A percentile compares a stretch with the other conserved stretches of the same genome.
phyloP scores from a whole-genome alignment of 495 filamentous ascomycete genomes.

The Darksidea phi region DNA sequence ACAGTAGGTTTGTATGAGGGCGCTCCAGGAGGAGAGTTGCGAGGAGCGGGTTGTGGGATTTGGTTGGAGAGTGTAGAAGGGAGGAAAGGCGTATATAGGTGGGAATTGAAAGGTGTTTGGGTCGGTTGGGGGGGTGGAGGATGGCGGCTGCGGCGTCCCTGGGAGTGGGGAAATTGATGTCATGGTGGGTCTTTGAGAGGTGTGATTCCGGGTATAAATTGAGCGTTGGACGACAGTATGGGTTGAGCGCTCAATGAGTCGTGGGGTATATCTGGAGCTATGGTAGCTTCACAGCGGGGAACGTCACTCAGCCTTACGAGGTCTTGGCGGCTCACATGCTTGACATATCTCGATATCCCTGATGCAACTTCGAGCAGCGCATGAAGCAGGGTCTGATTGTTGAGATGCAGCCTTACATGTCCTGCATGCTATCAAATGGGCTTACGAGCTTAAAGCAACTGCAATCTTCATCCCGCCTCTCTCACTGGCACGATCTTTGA shows the following conservation, averaged over 20 bases:
- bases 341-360: too few relatives aligned
- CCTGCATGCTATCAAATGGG: neutral
- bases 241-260: neutral
- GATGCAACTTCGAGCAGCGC: too few relatives aligned
- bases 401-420: neutral
- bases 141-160: neutral
- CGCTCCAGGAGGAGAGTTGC: slow-evolving; percentile 80
- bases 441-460: neutral
- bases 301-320: neutral
- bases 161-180: slow-evolving; percentile 1
- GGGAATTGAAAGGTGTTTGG: slow-evolving; percentile 36
- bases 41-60: slow-evolving; percentile 70
- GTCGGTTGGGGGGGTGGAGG: neutral
- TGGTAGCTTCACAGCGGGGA: neutral
- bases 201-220: neutral
- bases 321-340: slow-evolving; percentile 3
- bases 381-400: neutral
- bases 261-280: neutral
- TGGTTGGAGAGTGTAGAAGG: slow-evolving; percentile 78
- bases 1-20: slow-evolving; percentile 83
- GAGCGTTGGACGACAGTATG: neutral
- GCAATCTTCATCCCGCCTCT: too few relatives aligned
- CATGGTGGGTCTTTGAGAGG: neutral
- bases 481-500: neutral
- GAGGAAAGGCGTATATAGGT: slow-evolving; percentile 60